phyloP scores from a whole-genome alignment of 441 rosid species.

The Monsonia emarginata region DNA sequence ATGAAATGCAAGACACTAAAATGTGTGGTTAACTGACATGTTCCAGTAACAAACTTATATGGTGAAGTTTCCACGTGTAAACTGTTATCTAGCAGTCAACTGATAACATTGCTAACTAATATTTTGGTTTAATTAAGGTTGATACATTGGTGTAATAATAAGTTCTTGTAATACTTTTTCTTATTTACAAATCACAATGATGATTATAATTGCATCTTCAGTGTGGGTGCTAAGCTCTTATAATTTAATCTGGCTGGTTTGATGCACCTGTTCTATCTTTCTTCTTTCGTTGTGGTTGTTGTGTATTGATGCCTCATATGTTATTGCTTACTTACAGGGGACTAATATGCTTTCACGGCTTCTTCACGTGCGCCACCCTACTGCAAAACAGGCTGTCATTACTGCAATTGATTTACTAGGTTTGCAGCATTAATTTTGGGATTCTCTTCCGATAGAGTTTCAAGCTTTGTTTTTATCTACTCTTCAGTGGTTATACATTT shows the following conservation, averaged over 20 bases:
- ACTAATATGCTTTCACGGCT: slow-evolving; percentile 98
- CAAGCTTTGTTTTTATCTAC: not conserved
- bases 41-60: not conserved
- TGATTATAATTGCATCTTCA: not conserved
- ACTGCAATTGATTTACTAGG: slow-evolving; percentile 97
- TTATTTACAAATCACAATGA: not conserved
- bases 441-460: not conserved
- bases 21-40: slow-evolving; percentile 6
- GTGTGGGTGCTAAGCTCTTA: not conserved
- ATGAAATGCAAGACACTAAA: not conserved
- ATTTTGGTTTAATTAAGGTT: not conserved
- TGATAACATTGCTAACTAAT: not conserved
- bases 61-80: not conserved
- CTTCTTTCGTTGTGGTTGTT: not conserved
- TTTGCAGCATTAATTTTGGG: slow-evolving; percentile 22
- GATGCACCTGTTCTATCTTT: not conserved
- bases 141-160: not conserved
- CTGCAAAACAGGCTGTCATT: slow-evolving; percentile 97
- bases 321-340: slow-evolving; percentile 52
- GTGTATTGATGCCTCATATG: slow-evolving; percentile 1
- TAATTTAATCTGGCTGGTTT: slow-evolving; percentile 16
- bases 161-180: not conserved
- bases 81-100: not conserved
- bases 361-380: slow-evolving; percentile 87
- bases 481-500: not conserved